phyloP scores from a whole-genome alignment of 169 alveolate genomes.

The Blepharisma undulans region DNA sequence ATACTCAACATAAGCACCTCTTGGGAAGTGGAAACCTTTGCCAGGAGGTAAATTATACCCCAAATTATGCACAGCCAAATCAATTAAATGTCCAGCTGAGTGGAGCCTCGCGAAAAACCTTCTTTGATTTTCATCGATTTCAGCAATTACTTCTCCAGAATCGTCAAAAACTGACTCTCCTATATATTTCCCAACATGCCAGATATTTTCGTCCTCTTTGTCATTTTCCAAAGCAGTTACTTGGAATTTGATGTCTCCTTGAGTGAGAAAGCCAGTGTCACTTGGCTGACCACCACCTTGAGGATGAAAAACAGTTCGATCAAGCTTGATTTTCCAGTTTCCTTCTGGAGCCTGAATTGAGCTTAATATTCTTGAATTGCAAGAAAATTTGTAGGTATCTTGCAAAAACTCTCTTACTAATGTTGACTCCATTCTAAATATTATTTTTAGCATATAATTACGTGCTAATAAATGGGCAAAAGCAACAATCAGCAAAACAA shows the following conservation, averaged over 20 bases:
- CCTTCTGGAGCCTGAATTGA: neutral
- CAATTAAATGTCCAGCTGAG: slow-evolving; percentile 84
- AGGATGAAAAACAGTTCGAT: slow-evolving; percentile 74
- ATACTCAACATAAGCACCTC: slow-evolving; percentile 82
- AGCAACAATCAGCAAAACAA: neutral
- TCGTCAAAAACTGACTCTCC: slow-evolving; percentile 15
- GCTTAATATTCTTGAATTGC: neutral
- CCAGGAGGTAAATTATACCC: slow-evolving; percentile 74
- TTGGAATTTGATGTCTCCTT: slow-evolving; percentile 42
- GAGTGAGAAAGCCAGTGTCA: slow-evolving; percentile 67
- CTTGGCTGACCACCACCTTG: slow-evolving; percentile 86
- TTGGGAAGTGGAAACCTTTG: slow-evolving; percentile 77
- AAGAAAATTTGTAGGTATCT: slow-evolving; percentile 5
- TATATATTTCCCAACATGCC: slow-evolving; percentile 34
- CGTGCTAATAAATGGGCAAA: slow-evolving; percentile 17
- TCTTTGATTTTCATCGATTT: slow-evolving; percentile 68
- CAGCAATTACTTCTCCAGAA: slow-evolving; percentile 40
- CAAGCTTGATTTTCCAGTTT: slow-evolving; percentile 19
- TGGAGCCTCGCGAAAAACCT: slow-evolving; percentile 65
- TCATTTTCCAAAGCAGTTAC: slow-evolving; percentile 19
- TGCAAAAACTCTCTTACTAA: slow-evolving; percentile 6
- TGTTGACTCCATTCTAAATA: neutral
- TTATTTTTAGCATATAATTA: neutral
- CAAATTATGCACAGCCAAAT: slow-evolving; percentile 62
- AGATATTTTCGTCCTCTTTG: slow-evolving; percentile 30